Base-by-base conservation (phyloP, 345 rosid genomes). In the Populus simonii region DNA sequence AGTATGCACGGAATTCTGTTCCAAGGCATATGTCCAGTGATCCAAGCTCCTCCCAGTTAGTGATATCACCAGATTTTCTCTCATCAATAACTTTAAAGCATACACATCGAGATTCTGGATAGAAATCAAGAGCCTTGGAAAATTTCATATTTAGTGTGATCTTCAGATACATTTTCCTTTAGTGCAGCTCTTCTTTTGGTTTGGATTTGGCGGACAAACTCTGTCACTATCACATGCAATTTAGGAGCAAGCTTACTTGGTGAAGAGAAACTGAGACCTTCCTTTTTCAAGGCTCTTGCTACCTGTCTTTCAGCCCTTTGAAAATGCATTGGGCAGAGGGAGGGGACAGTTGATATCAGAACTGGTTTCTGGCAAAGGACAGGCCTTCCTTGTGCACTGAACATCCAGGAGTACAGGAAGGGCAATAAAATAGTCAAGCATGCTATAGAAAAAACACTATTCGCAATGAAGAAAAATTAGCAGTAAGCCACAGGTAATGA, bases 201-300 rank as follows among this genome's bases (percentile, higher is more conserved):
- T 84, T 90, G 94, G 71, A 90, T 90, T 75, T 86, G 88, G 25
- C 57, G 87, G 45, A 88, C 89, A 20, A 81, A 90, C 66, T 90
- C 89, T 0, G 88, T 84, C 61, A 89, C 88, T 39, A 90, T 57
- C 68, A 89, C 80, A 66, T 90, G 92, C 66, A 90, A 74, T 80
- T 90, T 89, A 9, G 92, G 89, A 66, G 94, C 90, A 80, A 88
- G 78, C 76, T 86, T 86, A 78, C 70, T 86, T 11, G 92, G 68
- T 33, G 86, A 88, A 66, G 90, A 68, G 55, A 86, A 87, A 78
- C 80, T 85, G 29, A 89, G 92, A 41, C 92, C 91, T 8, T 87
- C 94, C 76, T 86, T 90, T 76, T 83, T 86, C 80, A 90, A 66
- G 16, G 90, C 94, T 33, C 83, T 83, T 8, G 86, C 51, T 22